Base-by-base conservation (phyloP, 73 alveolate species). In the Paramecium octaurelia region DNA sequence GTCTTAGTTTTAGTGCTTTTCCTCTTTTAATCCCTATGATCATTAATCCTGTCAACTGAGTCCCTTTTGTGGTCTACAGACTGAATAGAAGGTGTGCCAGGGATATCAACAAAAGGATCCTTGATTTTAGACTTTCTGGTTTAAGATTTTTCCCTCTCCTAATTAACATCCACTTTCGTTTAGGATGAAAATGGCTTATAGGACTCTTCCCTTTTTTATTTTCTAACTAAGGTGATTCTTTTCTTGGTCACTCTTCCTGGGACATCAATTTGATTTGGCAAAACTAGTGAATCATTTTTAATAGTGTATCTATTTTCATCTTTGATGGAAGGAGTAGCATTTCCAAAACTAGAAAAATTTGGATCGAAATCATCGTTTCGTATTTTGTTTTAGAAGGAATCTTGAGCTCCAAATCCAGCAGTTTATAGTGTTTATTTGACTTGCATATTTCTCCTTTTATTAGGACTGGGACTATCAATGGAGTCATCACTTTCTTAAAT, bases 401-500 rank as follows among this genome's bases (percentile, higher is more conserved):
- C 91, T 80, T 42, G 16, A 42, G 8, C 75, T 44, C 91, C 91
- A 46, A 80, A 80, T 3, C 91, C 91, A 44, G 91, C 91, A 4
- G 91, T 80, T 80, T 34, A 31, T 2, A 80, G 23, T 18, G 91
- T 80, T 48, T 80, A 46, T 80, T 80, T 80, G 9, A 80, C 75
- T 4, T 21, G 16, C 57, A 38, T 42, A 24, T 27, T 40, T 23
- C 91, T 80, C 21, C 50, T 59, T 20, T 46, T 80, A 27, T 43
- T 46, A 1, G 91, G 91, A 46, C 76, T 44, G 3, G 75, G 43
- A 23, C 46, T 48, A 4, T 80, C 91, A 27, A 14, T 12, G 0
- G 91, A 80, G 24, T 80, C 57, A n/a, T 80, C 91, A 48, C 76
- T 44, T 23, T 80, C 91, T 80, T 42, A 29, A 2, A 80, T 80